Base-by-base conservation (phyloP, 441 rosid species). In the Adansonia gregorii region DNA sequence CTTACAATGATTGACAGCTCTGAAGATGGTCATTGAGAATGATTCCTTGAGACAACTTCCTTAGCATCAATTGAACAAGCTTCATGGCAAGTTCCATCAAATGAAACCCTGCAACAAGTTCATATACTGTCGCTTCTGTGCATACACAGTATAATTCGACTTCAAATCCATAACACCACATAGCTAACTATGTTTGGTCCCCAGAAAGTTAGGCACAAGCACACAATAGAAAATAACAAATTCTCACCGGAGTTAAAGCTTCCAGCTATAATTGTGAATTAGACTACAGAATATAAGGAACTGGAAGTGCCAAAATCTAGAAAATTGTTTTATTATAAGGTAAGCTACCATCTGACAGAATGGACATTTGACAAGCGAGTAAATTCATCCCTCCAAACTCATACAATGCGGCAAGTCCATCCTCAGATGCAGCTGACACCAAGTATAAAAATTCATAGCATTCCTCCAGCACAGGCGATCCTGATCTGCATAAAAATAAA, bases 341-440 rank as follows among this genome's bases (percentile, higher is more conserved):
- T 48, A 73, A 43, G 71, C 79, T 89, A 96, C 98, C 98, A 85
- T 93, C 94, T 4, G 90, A 80, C 48, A 96, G 78, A 76, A 78
- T 61, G 79, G 88, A 81, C 82, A 94, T 84, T 77, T 89, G 94
- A 20, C 83, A 83, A 81, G 93, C 92, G 43, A 96, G 82, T 78
- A 90, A 89, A 84, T 87, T 91, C 84, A 93, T 79, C 78, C 98
- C 99, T 81, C 90, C 94, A 70, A 89, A 88, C 74, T 91, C 86
- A 24, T 78, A 79, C 63, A 96, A 85, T 39, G 78, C 35, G 46
- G 71, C 73, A 66, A 85, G 80, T 73, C 95, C 98, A 81, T 81
- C 85, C 73, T 87, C 90, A 72, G 78, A 85, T 72, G 96, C 89
- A 19, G 91, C 59, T 49, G 87, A 83, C 15, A 91, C 91, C 85